A percentile compares a stretch with the other conserved stretches of the same genome.
These are phyloP conservation scores for Limonomyces culmigenus DNA, from an alignment of 1,284 basidiomycete genomes.

Conservation along the genomic window DNA sequence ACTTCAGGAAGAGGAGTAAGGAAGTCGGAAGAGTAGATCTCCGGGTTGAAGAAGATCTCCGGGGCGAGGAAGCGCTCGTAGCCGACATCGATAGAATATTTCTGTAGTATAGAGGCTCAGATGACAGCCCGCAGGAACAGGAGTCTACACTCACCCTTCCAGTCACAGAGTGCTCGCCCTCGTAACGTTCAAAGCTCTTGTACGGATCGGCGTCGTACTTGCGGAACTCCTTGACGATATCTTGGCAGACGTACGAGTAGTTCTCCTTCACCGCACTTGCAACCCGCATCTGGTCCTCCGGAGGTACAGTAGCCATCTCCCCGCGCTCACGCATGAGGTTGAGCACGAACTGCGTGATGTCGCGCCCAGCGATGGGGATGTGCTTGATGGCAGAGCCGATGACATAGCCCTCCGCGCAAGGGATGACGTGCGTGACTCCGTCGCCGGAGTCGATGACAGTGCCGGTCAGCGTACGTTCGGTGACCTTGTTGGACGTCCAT, in stretches of 20 bases:
- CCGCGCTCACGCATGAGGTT: constrained; percentile 94
- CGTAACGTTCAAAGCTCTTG: not conserved
- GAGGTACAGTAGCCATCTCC: constrained; percentile 99
- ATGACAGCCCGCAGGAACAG: constrained; percentile 90
- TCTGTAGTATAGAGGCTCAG: constrained; percentile 96
- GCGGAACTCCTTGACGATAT: not conserved
- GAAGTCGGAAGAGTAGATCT: constrained; percentile 97
- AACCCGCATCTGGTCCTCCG: constrained; percentile 97
- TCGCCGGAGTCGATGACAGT: constrained; percentile 99
- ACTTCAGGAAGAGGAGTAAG: constrained; percentile 93
- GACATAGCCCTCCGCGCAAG: constrained; percentile 93
- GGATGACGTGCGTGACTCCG: constrained; percentile 97
- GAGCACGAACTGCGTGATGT: constrained; percentile 97
- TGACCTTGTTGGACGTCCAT: constrained; percentile 36
- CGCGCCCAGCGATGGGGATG: constrained; percentile 93
- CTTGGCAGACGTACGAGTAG: constrained; percentile 85
- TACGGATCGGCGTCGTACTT: constrained; percentile 9
- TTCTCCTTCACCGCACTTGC: constrained; percentile 98
- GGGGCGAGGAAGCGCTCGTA: constrained; percentile 99
- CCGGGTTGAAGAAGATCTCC: constrained; percentile 99
- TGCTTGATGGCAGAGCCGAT: constrained; percentile 89
- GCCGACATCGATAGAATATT: constrained; percentile 92
- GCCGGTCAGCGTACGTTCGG: constrained; percentile 44
- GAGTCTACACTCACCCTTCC: constrained; percentile 98
- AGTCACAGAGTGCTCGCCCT: constrained; percentile 69